These are phyloP conservation scores for Aquilaria malaccensis DNA, from an alignment of 345 rosid genomes.

Conservation along the genomic window DNA sequence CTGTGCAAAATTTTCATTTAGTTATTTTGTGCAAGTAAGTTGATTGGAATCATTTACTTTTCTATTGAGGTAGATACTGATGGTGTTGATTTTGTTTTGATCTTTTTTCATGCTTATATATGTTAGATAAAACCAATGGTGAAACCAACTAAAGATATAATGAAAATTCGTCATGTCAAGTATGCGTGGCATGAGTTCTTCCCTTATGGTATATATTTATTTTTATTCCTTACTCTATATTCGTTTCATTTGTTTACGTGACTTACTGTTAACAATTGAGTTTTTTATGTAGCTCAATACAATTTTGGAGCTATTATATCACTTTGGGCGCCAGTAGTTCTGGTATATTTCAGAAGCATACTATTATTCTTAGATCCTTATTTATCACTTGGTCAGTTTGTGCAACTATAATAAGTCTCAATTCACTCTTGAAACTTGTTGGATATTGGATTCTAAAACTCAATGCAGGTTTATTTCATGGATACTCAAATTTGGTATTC, in stretches of 20 bases:
- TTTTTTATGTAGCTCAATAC: constrained; percentile 45
- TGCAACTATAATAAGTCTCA: constrained; percentile 1
- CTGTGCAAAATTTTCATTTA: constrained; percentile 58
- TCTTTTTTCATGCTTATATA: constrained; percentile 8
- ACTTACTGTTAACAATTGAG: constrained; percentile 9
- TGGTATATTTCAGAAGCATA: constrained; percentile 34
- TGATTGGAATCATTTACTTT: constrained; percentile 5
- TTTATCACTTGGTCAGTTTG: constrained; percentile 4
- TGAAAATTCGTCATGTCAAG: constrained; percentile 53
- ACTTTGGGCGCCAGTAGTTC: constrained; percentile 74
- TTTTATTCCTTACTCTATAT: constrained; percentile 5
- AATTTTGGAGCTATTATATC: constrained; percentile 74
- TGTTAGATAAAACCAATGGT: constrained; percentile 75
- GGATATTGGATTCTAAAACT: constrained; percentile 5
- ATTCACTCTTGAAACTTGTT: constrained; percentile 10
- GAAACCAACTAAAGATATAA: constrained; percentile 84
- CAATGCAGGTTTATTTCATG: constrained; percentile 78
- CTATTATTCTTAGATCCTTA: constrained; percentile 3
- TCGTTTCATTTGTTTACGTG: constrained; percentile 6
- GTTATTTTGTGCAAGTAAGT: constrained; percentile 80
- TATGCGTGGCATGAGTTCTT: constrained; percentile 92
- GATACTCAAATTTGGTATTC: constrained; percentile 98
- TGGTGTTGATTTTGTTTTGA: neutral
- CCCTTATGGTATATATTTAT: constrained; percentile 50
- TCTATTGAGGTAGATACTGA: neutral